phyloP scores from a whole-genome alignment of 441 rosid genomes.

The Dalechampia spathulata region DNA sequence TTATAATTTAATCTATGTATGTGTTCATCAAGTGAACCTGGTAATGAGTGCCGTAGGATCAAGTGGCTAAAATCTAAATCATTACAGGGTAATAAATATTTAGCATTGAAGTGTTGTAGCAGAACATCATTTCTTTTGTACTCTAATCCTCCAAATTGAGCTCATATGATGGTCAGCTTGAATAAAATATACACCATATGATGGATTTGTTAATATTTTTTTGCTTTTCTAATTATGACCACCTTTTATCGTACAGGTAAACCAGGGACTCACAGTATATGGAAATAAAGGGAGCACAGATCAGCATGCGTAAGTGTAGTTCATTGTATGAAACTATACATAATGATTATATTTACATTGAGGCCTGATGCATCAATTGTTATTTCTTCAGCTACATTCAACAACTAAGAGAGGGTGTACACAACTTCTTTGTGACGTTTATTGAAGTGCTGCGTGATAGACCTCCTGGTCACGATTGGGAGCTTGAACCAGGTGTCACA shows the following conservation, averaged over 20 bases:
- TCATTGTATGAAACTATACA: constrained; percentile 1
- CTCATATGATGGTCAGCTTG: not conserved
- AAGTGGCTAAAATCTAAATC: not conserved
- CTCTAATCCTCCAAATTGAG: not conserved
- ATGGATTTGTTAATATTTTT: not conserved
- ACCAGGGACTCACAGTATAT: constrained; percentile 89
- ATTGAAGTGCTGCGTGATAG: constrained; percentile 93
- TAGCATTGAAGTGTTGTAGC: not conserved
- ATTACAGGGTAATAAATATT: not conserved
- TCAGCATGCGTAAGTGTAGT: constrained; percentile 89
- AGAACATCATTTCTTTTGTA: not conserved
- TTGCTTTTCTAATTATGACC: not conserved
- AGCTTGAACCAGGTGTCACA: constrained; percentile 98
- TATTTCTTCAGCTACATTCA: constrained; percentile 71
- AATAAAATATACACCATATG: not conserved
- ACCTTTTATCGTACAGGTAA: constrained; percentile 16
- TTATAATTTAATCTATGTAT: not conserved
- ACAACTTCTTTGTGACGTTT: constrained; percentile 91
- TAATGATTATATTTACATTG: constrained; percentile 3
- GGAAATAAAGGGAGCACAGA: constrained; percentile 99
- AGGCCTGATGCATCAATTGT: constrained; percentile 7
- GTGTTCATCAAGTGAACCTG: not conserved
- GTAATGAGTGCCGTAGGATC: not conserved
- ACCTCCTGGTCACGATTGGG: constrained; percentile 99
- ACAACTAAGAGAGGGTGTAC: constrained; percentile 97